phyloP scores from a whole-genome alignment of 768 basidiomycete species.

The Pleurotus salmoneostramineus region DNA sequence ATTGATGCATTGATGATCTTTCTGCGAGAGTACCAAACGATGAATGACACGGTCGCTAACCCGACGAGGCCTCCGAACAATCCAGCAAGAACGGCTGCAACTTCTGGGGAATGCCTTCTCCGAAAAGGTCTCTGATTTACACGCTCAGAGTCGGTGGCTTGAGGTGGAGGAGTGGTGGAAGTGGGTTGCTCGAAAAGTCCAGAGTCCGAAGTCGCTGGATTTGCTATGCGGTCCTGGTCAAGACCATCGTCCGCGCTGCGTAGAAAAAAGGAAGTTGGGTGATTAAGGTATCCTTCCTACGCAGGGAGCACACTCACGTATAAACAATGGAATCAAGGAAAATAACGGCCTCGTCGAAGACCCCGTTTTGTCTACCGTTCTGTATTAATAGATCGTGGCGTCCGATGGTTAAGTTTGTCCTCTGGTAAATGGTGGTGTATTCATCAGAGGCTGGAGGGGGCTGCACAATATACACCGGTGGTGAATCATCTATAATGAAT shows the following conservation, averaged over 20 bases:
- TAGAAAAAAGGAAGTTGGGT: too few species aligned
- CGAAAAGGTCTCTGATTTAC: conserved; percentile 21
- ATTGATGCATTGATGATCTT: background rate
- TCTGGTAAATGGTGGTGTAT: background rate
- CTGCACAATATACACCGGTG: background rate
- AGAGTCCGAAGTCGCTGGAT: too few species aligned
- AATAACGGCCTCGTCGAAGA: background rate
- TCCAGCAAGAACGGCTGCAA: conserved; percentile 19
- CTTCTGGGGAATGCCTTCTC: conserved; percentile 58
- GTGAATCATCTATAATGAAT: background rate
- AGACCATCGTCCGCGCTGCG: too few species aligned
- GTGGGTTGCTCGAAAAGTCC: too few species aligned
- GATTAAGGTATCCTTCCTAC: too few species aligned
- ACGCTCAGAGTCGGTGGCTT: too few species aligned
- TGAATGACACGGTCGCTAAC: background rate
- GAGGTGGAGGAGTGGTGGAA: too few species aligned
- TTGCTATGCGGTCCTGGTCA: too few species aligned
- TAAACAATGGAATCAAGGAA: background rate
- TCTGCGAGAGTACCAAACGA: background rate
- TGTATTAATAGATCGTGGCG: background rate
- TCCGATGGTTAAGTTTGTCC: background rate
- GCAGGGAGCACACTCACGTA: background rate
- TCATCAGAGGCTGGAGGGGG: background rate
- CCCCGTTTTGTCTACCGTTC: background rate
- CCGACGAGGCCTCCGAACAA: conserved; percentile 16